These are phyloP conservation scores for Fusarium sp. DNA, from an alignment of 2,329 filamentous ascomycete species.

Conservation along the genomic window DNA sequence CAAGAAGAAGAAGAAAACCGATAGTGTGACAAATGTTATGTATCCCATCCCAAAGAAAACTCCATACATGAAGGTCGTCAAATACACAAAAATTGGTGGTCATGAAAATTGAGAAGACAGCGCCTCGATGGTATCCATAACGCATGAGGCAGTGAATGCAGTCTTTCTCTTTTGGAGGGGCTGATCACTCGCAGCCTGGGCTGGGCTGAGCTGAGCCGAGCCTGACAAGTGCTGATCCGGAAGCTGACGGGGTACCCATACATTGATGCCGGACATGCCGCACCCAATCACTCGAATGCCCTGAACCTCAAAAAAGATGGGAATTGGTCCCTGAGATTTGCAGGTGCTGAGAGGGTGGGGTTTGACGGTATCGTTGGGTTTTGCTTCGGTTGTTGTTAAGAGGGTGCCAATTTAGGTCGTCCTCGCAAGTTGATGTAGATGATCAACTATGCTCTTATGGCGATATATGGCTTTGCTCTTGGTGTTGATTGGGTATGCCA, in stretches of 20 bases:
- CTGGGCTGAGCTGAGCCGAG: slow-evolving; percentile 12
- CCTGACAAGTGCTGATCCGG: slow-evolving; percentile 38
- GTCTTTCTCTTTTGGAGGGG: background rate
- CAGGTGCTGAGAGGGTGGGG: background rate
- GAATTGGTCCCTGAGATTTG: background rate
- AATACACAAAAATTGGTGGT: slow-evolving; percentile 14
- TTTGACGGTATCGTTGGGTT: slow-evolving; percentile 1
- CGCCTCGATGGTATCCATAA: slow-evolving; percentile 7
- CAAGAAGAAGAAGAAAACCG: slow-evolving; percentile 13
- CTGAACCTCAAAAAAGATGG: slow-evolving; percentile 1
- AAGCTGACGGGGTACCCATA: slow-evolving; percentile 38
- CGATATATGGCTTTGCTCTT: slow-evolving; percentile 15
- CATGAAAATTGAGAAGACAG: slow-evolving; percentile 12
- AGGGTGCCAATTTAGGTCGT: slow-evolving; percentile 7
- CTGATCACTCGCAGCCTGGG: slow-evolving; percentile 11
- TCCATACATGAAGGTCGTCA: slow-evolving; percentile 26
- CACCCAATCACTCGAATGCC: slow-evolving; percentile 33
- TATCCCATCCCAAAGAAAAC: slow-evolving; percentile 15
- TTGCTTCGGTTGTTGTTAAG: slow-evolving; percentile 16
- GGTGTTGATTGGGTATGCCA: background rate
- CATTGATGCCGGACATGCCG: slow-evolving; percentile 36
- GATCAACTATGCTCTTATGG: slow-evolving; percentile 5
- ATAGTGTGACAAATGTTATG: background rate
- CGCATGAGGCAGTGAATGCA: slow-evolving; percentile 24
- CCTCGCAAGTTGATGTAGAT: slow-evolving; percentile 4